Conservation (phyloP, 2,329 filamentous ascomycete species). For the Diplodia seriata region DNA sequence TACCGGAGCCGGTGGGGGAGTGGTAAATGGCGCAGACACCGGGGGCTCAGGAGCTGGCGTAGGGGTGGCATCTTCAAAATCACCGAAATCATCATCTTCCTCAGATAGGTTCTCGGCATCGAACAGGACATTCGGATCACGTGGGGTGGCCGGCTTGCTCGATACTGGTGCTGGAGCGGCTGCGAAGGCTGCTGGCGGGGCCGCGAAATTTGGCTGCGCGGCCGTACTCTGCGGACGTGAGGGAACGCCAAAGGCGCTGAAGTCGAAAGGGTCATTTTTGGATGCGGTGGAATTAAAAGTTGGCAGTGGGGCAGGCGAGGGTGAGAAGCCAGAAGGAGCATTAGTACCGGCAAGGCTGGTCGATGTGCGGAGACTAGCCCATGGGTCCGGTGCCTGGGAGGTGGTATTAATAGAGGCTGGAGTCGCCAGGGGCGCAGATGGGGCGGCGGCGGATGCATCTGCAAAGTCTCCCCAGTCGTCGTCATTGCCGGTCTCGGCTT, state of each 20-base stretch:
- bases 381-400: conserved; percentile 27
- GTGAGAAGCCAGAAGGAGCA: conserved; percentile 7
- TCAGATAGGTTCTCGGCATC: conserved; percentile 49
- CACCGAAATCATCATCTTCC: conserved; percentile 47
- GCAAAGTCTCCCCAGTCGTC: conserved; percentile 54
- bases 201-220: background rate
- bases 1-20: background rate
- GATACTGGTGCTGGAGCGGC: background rate
- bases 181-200: background rate
- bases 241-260: conserved; percentile 27
- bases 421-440: conserved; percentile 29
- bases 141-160: conserved; percentile 31
- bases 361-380: conserved; percentile 30
- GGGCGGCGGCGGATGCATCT: conserved; percentile 38
- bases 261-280: conserved; percentile 28
- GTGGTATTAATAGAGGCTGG: conserved; percentile 16
- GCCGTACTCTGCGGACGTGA: conserved; percentile 16
- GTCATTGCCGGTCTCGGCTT: conserved; percentile 36
- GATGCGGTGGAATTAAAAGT: conserved; percentile 8
- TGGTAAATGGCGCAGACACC: conserved; percentile 33
- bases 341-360: conserved; percentile 6
- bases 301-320: conserved; percentile 8
- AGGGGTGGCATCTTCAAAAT: conserved; percentile 40
- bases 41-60: conserved; percentile 10
- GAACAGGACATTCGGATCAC: conserved; percentile 49